These are phyloP conservation scores for Eutypella sp. DNA, from an alignment of 2,329 filamentous ascomycete species.

Conservation along the genomic window DNA sequence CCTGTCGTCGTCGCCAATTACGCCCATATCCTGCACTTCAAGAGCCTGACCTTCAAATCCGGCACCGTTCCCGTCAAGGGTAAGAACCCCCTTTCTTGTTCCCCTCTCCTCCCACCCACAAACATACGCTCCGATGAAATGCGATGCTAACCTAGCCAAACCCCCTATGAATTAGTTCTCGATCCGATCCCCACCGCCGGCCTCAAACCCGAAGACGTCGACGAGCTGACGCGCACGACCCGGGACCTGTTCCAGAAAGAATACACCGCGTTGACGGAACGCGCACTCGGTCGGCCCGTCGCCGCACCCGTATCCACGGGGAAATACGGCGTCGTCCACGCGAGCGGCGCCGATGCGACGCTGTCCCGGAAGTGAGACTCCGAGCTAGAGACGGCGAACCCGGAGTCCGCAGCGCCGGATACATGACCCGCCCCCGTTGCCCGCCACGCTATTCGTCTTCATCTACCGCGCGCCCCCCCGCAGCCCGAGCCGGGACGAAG, in stretches of 20 bases:
- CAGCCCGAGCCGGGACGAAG: too few species aligned
- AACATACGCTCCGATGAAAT: too few species aligned
- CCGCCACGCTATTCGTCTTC: too few species aligned
- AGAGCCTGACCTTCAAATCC: slow-evolving; percentile 58
- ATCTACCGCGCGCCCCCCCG: too few species aligned
- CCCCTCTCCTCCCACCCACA: too few species aligned
- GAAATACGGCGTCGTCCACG: slow-evolving; percentile 26
- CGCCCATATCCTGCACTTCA: slow-evolving; percentile 63
- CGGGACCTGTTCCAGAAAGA: slow-evolving; percentile 72
- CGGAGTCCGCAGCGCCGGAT: too few species aligned
- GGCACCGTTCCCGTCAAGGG: slow-evolving; percentile 73
- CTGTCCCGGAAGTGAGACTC: too few species aligned
- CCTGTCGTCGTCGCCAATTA: slow-evolving; percentile 81
- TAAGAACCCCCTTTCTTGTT: too few species aligned
- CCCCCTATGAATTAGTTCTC: slow-evolving; percentile 50
- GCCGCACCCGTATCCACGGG: slow-evolving; percentile 17
- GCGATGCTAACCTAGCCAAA: too few species aligned
- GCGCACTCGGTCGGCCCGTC: slow-evolving; percentile 39
- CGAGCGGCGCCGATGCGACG: slow-evolving; percentile 26
- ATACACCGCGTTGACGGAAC: slow-evolving; percentile 48
- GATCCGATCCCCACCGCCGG: slow-evolving; percentile 73
- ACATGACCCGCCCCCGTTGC: too few species aligned
- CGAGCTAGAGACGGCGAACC: too few species aligned
- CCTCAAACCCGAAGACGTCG: slow-evolving; percentile 71
- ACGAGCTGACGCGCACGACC: slow-evolving; percentile 62